Base-by-base conservation (phyloP, 805 yeast species). In the Yarrowia sp. region DNA sequence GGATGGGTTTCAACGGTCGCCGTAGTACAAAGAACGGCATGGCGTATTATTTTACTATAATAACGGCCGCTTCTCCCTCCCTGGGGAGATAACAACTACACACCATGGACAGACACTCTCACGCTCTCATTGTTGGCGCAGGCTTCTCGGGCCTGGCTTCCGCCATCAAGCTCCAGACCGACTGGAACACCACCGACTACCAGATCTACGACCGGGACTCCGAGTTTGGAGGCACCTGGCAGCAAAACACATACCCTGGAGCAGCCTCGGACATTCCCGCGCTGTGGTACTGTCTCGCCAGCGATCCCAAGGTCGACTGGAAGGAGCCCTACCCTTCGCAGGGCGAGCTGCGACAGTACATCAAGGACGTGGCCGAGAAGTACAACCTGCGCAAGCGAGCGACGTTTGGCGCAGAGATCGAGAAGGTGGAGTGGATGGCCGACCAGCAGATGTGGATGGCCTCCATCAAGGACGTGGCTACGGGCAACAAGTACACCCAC, bases 141-240 rank as follows among this genome's bases (percentile, higher is more conserved):
- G 66, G 66, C 18, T 65, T 64, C n/a, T 61, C 64, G 1, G 66
- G 65, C 16, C 35, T 64, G 27, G 66, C 66, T 18, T 21, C 65
- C 22, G 66, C 63, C 16, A 55, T 51, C 59, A 64, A 64, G 46
- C 63, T 64, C 38, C 62, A 63, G 47, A 51, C 41, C 14, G 55
- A 36, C 49, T 47, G 64, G 59, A 42, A 63, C 32, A 59, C 53
- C n/a, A 42, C 63, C 27, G 64, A 63, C 42, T 63, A 59, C 44
- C 53, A 51, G 18, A 63, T 63, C 46, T 63, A 63, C 32, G 64
- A 62, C 24, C 36, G 63, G 29, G 63, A 56, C 18, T 19, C 22
- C 18, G 58, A 60, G n/a, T 41, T 58, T 19, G 64, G 64, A 2
- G 64, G 64, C 14, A 62, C 64, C 6, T 62, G 64, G 64, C 44